Base-by-base conservation (phyloP, 768 basidiomycete genomes). In the Cystobasidium tubakii region DNA sequence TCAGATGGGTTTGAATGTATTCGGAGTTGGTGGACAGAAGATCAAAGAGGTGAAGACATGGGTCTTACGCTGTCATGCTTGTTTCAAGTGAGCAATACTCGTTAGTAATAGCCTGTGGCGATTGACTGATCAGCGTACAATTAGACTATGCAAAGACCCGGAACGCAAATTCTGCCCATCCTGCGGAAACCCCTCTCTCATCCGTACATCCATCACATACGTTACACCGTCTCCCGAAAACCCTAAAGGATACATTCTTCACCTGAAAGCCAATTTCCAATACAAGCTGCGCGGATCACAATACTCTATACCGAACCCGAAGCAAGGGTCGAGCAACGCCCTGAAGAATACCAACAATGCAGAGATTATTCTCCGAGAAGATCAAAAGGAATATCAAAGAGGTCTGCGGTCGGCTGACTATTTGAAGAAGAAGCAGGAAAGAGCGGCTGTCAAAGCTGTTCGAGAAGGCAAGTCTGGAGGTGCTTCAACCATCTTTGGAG, bases 121-220 rank as follows among this genome's bases (percentile, higher is more conserved):
- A 29, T 12, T 17, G 23, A 44, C 46, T 12, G 54, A 33, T 31
- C 9, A 33, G 6, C 21, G 15, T 43, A 15, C 17, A 13, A 43
- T 6, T 78, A 99, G 96, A 81, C 87, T 96, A 77, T 97, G 94
- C 84, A 96, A 94, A 83, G 94, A 99, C 82, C 84, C 87, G 25
- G 88, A 90, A 10, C 92, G 92, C 81, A 90, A 91, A 78, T 99
- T 99, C 84, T 99, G 96, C 80, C 95, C 96, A 0, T 91, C 93
- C 12, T 99, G 96, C 79, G 96, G 96, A 53, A 94, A 92, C 70
- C 86, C 92, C 0, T 90, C 95, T 0, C 85, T 99, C 17, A 81
- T 96, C 63, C 89, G 96, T 74, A 89, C 91, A 1, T 94, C 93
- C 1, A 91, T 97, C 31, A 95, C 95, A 1, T 85, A 77, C 73